Conservation (phyloP, 2,329 filamentous ascomycete species). For the Amauroascus verrucosus region DNA sequence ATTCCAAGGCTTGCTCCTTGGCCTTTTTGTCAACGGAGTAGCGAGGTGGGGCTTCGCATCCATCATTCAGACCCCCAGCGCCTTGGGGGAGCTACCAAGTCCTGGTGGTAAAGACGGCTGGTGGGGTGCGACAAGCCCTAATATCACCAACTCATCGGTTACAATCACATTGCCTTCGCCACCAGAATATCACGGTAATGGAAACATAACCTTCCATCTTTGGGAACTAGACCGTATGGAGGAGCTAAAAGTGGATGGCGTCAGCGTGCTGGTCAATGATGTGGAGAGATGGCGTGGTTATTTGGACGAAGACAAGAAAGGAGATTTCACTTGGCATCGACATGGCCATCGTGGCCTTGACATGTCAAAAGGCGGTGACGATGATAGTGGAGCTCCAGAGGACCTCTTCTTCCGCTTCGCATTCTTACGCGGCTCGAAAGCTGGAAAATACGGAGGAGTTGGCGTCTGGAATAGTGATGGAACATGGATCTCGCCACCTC, state of each 20-base stretch:
- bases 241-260: conserved; percentile 41
- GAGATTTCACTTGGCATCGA: conserved; percentile 44
- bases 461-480: conserved; percentile 29
- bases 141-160: conserved; percentile 43
- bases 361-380: conserved; percentile 22
- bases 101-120: conserved; percentile 35
- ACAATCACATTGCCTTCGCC: conserved; percentile 36
- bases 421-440: conserved; percentile 34
- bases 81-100: conserved; percentile 47
- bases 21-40: conserved; percentile 87
- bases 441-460: conserved; percentile 31
- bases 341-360: conserved; percentile 34
- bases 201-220: conserved; percentile 38
- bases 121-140: conserved; percentile 39
- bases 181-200: conserved; percentile 26
- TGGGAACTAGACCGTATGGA: conserved; percentile 35
- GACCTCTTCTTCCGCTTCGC: conserved; percentile 41
- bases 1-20: conserved; percentile 81
- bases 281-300: conserved; percentile 53
- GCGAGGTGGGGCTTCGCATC: conserved; percentile 90
- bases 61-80: conserved; percentile 69
- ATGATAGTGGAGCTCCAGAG: conserved; percentile 24
- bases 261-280: conserved; percentile 53
- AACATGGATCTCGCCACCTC: conserved; percentile 17
- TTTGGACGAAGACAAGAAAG: conserved; percentile 39